phyloP scores from a whole-genome alignment of 2,329 filamentous ascomycete species.

The Colletotrichum somersetense region DNA sequence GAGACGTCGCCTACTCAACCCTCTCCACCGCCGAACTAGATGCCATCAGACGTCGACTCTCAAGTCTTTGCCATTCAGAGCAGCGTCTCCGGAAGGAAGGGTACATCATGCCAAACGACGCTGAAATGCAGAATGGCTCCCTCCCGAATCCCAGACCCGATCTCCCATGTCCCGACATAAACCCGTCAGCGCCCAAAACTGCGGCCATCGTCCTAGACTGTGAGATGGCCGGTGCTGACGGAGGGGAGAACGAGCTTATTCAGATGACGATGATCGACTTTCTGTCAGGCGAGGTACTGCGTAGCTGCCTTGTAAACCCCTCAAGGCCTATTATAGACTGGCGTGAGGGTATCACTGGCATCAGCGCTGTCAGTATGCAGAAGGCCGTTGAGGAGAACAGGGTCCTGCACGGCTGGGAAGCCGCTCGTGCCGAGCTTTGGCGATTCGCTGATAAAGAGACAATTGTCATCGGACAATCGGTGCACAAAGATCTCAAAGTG shows the following conservation, averaged over 20 bases:
- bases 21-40: background rate
- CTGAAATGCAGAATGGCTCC: no score
- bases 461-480: constrained; percentile 61
- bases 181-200: background rate
- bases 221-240: background rate
- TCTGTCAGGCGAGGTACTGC: background rate
- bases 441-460: constrained; percentile 57
- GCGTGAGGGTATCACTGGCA: constrained; percentile 9
- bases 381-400: constrained; percentile 22
- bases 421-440: constrained; percentile 58
- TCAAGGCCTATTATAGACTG: background rate
- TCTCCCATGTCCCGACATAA: background rate
- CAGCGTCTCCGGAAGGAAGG: background rate
- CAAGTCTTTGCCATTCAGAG: background rate
- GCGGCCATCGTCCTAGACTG: constrained; percentile 1
- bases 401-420: constrained; percentile 56
- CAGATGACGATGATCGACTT: constrained; percentile 9
- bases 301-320: background rate
- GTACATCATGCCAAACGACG: background rate
- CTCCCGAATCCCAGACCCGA: no score
- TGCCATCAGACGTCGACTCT: background rate
- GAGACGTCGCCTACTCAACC: background rate
- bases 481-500: constrained; percentile 59
- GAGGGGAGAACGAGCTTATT: background rate
- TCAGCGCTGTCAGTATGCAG: background rate